phyloP scores from a whole-genome alignment of 2,329 filamentous ascomycete genomes.

The Lasiodiplodia gonubiensis region DNA sequence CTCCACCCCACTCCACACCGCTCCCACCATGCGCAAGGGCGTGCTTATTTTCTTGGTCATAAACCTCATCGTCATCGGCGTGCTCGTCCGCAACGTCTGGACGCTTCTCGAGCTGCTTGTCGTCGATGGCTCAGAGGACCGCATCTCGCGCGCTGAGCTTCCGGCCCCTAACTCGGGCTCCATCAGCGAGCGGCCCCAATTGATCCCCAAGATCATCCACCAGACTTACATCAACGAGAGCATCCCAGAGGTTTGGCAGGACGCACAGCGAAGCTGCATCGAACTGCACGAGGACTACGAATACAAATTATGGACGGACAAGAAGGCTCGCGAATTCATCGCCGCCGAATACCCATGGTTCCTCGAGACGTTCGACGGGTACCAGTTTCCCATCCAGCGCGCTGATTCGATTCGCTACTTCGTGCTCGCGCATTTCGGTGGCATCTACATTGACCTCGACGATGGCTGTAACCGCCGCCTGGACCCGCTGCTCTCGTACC shows the following conservation, averaged over 20 bases:
- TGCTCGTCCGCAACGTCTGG: constrained; percentile 71
- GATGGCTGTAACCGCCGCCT: constrained; percentile 72
- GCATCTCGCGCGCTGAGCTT: constrained; percentile 69
- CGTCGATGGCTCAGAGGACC: constrained; percentile 69
- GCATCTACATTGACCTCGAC: constrained; percentile 82
- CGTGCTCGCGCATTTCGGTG: constrained; percentile 75
- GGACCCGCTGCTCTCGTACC: constrained; percentile 71
- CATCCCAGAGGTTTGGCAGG: constrained; percentile 70
- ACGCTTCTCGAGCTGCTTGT: constrained; percentile 73
- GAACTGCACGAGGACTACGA: constrained; percentile 73
- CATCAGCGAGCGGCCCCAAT: constrained; percentile 61
- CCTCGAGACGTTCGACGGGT: constrained; percentile 73
- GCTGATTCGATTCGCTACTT: constrained; percentile 83
- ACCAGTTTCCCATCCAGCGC: constrained; percentile 76
- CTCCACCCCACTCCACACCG: constrained; percentile 13
- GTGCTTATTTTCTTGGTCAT: constrained; percentile 68
- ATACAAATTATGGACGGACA: constrained; percentile 82
- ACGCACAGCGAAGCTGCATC: constrained; percentile 69
- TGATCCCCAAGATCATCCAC: constrained; percentile 79
- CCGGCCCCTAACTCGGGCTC: constrained; percentile 67
- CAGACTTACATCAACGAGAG: constrained; percentile 76
- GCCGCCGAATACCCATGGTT: constrained; percentile 73
- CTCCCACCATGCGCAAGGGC: constrained; percentile 62
- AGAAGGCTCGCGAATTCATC: constrained; percentile 72
- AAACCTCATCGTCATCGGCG: constrained; percentile 67